Conservation (phyloP, 78 protist species). For the Dictyostelium capitatum region DNA sequence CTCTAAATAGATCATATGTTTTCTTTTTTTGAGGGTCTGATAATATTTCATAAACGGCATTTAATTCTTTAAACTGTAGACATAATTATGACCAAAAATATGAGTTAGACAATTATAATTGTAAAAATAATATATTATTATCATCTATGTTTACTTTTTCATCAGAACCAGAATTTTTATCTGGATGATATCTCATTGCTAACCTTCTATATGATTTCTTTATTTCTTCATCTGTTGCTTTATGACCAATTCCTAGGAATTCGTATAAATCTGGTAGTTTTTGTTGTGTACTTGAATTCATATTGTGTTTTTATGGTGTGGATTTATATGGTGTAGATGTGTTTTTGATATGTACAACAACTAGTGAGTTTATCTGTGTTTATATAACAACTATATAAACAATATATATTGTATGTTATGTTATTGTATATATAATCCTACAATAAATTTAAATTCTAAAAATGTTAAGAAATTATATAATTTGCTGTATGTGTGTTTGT, state of each 20-base stretch:
- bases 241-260: slow-evolving; percentile 29
- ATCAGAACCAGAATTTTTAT: slow-evolving; percentile 43
- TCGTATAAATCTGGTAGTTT: slow-evolving; percentile 54
- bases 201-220: slow-evolving; percentile 53
- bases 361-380: no score
- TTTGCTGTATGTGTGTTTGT: no score
- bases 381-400: no score
- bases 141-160: slow-evolving; percentile 49
- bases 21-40: slow-evolving; percentile 70
- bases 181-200: slow-evolving; percentile 68
- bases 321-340: no score
- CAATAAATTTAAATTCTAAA: no score
- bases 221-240: slow-evolving; percentile 53
- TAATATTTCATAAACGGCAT: slow-evolving; percentile 68
- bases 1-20: slow-evolving; percentile 62
- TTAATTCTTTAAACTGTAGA: slow-evolving; percentile 65
- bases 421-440: no score
- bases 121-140: neutral
- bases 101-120: no score
- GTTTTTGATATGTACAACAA: no score
- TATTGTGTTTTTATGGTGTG: neutral
- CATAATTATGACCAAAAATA: neutral
- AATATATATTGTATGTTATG: no score
- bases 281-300: neutral
- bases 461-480: no score